Evolutionary conservation across 257 asterid genomes (phyloP).

Genomic region (Anisodus tanguticus): DNA sequence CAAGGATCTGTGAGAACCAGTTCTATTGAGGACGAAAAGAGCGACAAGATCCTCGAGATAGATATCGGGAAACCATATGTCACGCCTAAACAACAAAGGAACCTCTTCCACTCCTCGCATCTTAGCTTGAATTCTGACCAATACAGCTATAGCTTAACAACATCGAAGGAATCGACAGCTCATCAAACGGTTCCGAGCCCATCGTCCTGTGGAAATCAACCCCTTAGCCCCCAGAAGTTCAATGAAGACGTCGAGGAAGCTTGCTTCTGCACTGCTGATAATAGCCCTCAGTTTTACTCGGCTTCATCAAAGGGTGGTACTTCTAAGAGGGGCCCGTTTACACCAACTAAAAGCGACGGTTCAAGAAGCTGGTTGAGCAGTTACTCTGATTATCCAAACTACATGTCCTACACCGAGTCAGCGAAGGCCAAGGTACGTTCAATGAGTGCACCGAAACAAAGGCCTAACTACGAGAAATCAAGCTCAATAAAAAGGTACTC

Average conservation of each 20-base stretch:
- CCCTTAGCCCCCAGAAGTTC: no score
- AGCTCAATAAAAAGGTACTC: slow-evolving; percentile 72
- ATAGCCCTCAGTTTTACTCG: slow-evolving; percentile 60
- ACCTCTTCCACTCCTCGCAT: slow-evolving; percentile 60
- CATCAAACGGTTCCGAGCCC: slow-evolving; percentile 53
- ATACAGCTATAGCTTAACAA: slow-evolving; percentile 54
- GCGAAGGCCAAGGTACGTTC: slow-evolving; percentile 86
- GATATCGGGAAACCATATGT: slow-evolving; percentile 47
- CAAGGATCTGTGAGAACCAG: slow-evolving; percentile 31
- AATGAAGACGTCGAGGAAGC: slow-evolving; percentile 43
- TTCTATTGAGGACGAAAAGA: slow-evolving; percentile 44
- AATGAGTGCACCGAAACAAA: slow-evolving; percentile 82
- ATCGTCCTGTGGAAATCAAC: slow-evolving; percentile 59
- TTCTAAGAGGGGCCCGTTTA: slow-evolving; percentile 54
- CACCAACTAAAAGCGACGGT: slow-evolving; percentile 78
- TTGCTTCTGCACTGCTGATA: slow-evolving; percentile 58
- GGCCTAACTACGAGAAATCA: slow-evolving; percentile 68
- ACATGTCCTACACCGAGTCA: slow-evolving; percentile 86
- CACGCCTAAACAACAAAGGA: slow-evolving; percentile 39
- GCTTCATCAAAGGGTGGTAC: slow-evolving; percentile 55
- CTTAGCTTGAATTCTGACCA: slow-evolving; percentile 58
- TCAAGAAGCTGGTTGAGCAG: slow-evolving; percentile 67
- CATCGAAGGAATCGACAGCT: slow-evolving; percentile 65
- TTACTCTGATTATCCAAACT: slow-evolving; percentile 69
- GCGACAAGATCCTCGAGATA: slow-evolving; percentile 65